phyloP scores from a whole-genome alignment of 331 rosid genomes.

The Spiraea crenata region DNA sequence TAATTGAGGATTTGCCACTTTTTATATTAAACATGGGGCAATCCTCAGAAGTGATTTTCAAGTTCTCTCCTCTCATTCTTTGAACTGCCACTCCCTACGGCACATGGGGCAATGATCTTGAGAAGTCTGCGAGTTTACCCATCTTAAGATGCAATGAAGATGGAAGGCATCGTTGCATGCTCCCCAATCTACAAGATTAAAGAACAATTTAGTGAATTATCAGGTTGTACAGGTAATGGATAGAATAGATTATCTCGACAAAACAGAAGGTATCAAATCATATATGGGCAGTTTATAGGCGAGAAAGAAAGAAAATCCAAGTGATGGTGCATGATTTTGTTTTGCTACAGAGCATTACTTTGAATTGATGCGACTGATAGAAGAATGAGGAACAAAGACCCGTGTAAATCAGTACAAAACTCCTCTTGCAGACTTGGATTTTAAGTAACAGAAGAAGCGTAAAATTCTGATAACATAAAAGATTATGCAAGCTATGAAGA shows the following conservation, averaged over 20 bases:
- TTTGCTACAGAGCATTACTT: background rate
- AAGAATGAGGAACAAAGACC: background rate
- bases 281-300: background rate
- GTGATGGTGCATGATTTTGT: background rate
- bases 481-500: constrained; percentile 7
- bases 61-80: constrained; percentile 38
- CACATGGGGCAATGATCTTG: constrained; percentile 97
- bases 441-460: constrained; percentile 1
- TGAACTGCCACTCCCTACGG: constrained; percentile 87
- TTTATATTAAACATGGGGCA: background rate
- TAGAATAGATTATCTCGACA: background rate
- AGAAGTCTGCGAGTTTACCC: constrained; percentile 82
- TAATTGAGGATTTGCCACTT: background rate
- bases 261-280: background rate
- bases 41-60: background rate
- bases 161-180: constrained; percentile 85
- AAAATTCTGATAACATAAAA: background rate
- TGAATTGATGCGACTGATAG: background rate
- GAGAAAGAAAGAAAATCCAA: constrained; percentile 7
- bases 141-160: constrained; percentile 86
- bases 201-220: background rate
- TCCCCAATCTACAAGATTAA: constrained; percentile 77
- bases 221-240: background rate
- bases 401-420: background rate
- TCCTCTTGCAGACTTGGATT: background rate